Conservation (phyloP, 768 basidiomycete species). For the Boletus sensibilis region DNA sequence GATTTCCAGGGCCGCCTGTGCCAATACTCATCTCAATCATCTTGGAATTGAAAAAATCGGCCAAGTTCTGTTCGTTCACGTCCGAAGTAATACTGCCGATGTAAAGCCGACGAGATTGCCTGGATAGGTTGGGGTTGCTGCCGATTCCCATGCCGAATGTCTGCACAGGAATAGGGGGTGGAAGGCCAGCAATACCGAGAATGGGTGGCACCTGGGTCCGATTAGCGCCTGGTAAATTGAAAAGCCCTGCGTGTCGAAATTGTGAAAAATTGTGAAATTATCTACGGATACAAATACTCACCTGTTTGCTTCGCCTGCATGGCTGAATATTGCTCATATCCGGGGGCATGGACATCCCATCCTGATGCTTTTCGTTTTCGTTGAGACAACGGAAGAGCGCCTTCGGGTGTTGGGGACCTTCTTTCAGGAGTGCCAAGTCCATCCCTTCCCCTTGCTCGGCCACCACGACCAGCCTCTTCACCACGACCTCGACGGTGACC, state of each 20-base stretch:
- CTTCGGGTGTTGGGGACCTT: constrained; percentile 89
- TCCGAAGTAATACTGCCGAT: constrained; percentile 96
- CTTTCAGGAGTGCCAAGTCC: constrained; percentile 69
- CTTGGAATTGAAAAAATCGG: constrained; percentile 93
- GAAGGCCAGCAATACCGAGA: constrained; percentile 75
- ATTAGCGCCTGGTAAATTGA: constrained; percentile 95
- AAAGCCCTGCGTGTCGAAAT: constrained; percentile 61
- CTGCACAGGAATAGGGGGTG: constrained; percentile 80
- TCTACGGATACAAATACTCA: constrained; percentile 31
- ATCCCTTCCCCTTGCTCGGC: constrained; percentile 47
- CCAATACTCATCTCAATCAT: constrained; percentile 93
- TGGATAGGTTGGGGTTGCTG: constrained; percentile 83
- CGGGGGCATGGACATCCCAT: constrained; percentile 95
- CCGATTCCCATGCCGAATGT: constrained; percentile 86
- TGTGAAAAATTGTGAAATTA: constrained; percentile 6
- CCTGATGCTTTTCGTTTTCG: constrained; percentile 86
- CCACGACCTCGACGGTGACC: constrained; percentile 31
- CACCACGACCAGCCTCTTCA: constrained; percentile 45
- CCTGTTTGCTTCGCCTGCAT: constrained; percentile 99
- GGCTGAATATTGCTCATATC: constrained; percentile 92
- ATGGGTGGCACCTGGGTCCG: constrained; percentile 84
- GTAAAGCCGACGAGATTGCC: constrained; percentile 93
- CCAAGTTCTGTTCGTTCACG: constrained; percentile 89
- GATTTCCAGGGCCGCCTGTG: constrained; percentile 80
- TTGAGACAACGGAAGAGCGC: constrained; percentile 76